Evolutionary conservation across 2,329 filamentous ascomycete genomes (phyloP), one percentile per base, ranked within the genome.

Genomic region (Bipolaris cookei): DNA sequence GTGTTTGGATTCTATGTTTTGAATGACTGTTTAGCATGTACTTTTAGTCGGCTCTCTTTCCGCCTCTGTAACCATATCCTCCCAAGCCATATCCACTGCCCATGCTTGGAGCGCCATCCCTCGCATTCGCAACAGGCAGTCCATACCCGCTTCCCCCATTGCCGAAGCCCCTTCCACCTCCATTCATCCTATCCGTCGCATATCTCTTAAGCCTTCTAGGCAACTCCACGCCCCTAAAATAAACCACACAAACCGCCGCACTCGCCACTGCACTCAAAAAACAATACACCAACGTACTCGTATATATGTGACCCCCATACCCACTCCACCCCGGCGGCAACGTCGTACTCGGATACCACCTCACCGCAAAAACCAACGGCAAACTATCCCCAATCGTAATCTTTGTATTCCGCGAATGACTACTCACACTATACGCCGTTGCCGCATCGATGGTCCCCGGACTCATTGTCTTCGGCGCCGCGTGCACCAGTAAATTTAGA

Each of bases 311-410:
- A 1, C 82, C 80, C 0, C 82, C 81, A 38, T 83, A 66, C 56
- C 83, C 77, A 66, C 78, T 57, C 84, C 84, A 82, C 61, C 83
- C 67, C 57, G 81, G 74, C 62, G 90, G 90, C 62, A 94, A 80
- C 35, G 83, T 81, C 0, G 90, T 88, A 21, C 85, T 90, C 1
- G 90, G 89, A 75, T 94, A 95, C 95, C 95, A 98, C 42, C 91
- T 82, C 13, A 98, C 88, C 38, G 87, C 90, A 69, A 98, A 90
- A 42, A 82, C 84, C 66, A 98, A 81, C 0, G 90, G 89, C 55
- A 98, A 76, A 4, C 90, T 85, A 76, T 98, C 93, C 11, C 94
- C 93, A 63, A 97, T 96, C 30, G 97, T 86, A 45, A 97, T 84
- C 68, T 88, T 88, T 0, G 81, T 80, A 4, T 82, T 79, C 77